These are phyloP conservation scores for Suillus sp. DNA, from an alignment of 768 basidiomycete genomes.

Conservation along the genomic window DNA sequence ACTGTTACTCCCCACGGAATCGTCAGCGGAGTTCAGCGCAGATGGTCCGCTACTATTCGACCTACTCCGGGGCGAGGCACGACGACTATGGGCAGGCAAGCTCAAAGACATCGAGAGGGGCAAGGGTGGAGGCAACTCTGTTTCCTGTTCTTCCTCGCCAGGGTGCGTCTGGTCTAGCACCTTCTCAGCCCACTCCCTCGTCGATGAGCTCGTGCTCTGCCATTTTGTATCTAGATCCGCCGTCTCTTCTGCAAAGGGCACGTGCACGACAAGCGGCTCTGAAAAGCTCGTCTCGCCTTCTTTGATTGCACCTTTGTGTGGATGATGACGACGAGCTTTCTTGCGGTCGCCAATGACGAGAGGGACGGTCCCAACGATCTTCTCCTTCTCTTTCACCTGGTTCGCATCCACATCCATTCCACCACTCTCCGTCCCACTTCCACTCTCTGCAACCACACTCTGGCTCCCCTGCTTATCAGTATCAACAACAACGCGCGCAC, in stretches of 20 bases:
- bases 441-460: not conserved
- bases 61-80: constrained; percentile 25
- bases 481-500: constrained; percentile 8
- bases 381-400: constrained; percentile 8
- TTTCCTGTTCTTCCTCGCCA: constrained; percentile 12
- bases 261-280: constrained; percentile 33
- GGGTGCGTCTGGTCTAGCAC: constrained; percentile 36
- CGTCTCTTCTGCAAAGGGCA: constrained; percentile 22
- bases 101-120: constrained; percentile 13
- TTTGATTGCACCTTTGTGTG: constrained; percentile 7
- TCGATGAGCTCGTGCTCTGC: constrained; percentile 31
- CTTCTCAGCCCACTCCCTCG: constrained; percentile 51
- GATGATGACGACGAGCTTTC: constrained; percentile 20
- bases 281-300: constrained; percentile 20
- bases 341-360: constrained; percentile 31
- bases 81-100: constrained; percentile 18
- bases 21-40: constrained; percentile 26
- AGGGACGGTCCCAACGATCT: constrained; percentile 26
- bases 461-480: constrained; percentile 10
- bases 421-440: constrained; percentile 13
- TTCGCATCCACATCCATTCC: constrained; percentile 31
- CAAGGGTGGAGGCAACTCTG: constrained; percentile 8
- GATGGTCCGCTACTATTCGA: constrained; percentile 32
- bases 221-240: constrained; percentile 24
- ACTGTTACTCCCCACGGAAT: constrained; percentile 20